These are phyloP conservation scores for Coprinopsis sp. DNA, from an alignment of 768 basidiomycete genomes.

Conservation along the genomic window DNA sequence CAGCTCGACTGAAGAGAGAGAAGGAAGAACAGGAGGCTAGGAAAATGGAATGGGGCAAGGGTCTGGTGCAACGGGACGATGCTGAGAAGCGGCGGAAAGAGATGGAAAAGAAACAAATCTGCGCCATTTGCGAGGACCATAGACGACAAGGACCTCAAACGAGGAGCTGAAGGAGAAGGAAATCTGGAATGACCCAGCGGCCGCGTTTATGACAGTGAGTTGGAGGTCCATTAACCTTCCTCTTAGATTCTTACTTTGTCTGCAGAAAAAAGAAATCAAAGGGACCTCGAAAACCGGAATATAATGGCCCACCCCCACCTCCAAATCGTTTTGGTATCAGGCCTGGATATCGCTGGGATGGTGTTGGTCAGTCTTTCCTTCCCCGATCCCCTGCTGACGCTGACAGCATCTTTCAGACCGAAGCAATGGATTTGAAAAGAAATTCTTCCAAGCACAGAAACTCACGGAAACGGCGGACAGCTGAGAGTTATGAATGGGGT, in stretches of 20 bases:
- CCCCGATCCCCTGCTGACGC: conserved; percentile 1
- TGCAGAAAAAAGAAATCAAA: conserved; percentile 70
- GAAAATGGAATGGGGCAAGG: conserved; percentile 99
- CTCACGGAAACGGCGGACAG: conserved; percentile 59
- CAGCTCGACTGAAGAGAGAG: conserved; percentile 74
- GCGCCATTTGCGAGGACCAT: conserved; percentile 71
- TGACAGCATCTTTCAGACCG: conserved; percentile 50
- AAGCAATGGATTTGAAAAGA: conserved; percentile 92
- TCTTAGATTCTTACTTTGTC: neutral
- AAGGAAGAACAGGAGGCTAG: conserved; percentile 79
- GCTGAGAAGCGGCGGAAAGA: conserved; percentile 60
- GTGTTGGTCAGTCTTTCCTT: conserved; percentile 65
- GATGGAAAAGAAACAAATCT: conserved; percentile 60
- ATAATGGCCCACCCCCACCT: conserved; percentile 80
- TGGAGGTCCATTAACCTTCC: neutral
- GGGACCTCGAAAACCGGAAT: conserved; percentile 78
- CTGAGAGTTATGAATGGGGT: conserved; percentile 81
- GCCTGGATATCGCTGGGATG: conserved; percentile 98
- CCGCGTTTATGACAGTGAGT: conserved; percentile 83
- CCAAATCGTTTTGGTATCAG: conserved; percentile 95
- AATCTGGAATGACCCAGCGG: conserved; percentile 97
- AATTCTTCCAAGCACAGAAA: conserved; percentile 83
- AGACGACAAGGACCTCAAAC: conserved; percentile 84
- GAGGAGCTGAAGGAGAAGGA: conserved; percentile 76
- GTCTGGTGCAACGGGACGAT: conserved; percentile 83